These are phyloP conservation scores for Neurospora sp. DNA, from an alignment of 495 filamentous ascomycete genomes.

Conservation along the genomic window DNA sequence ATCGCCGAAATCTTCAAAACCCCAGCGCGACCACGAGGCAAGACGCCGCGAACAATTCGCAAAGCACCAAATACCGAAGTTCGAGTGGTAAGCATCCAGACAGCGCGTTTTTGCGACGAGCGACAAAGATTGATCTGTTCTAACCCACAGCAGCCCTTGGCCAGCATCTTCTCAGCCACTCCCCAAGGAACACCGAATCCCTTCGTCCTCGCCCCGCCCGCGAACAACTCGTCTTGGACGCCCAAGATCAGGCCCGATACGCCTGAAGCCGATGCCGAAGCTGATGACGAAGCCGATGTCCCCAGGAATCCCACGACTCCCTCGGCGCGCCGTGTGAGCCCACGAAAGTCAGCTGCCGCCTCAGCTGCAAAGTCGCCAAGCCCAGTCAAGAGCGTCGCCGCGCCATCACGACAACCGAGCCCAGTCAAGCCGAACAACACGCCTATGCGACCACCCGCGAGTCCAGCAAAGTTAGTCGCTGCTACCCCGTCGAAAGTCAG, in stretches of 20 bases:
- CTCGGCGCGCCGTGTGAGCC: not conserved
- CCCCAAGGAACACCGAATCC: slow-evolving; percentile 35
- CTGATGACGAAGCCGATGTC: not conserved
- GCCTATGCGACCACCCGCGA: slow-evolving; percentile 17
- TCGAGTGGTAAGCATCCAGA: slow-evolving; percentile 50
- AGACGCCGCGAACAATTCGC: slow-evolving; percentile 75
- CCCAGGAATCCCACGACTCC: not conserved
- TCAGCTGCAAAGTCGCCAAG: slow-evolving; percentile 21
- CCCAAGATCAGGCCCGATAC: slow-evolving; percentile 18
- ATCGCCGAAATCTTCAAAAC: slow-evolving; percentile 93
- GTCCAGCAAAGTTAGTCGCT: slow-evolving; percentile 12
- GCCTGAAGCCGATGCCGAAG: not conserved
- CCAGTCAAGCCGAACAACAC: not conserved
- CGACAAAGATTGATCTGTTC: not conserved
- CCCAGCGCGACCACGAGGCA: slow-evolving; percentile 85
- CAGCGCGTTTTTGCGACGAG: not conserved
- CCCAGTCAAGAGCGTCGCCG: slow-evolving; percentile 8
- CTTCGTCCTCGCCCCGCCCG: slow-evolving; percentile 25
- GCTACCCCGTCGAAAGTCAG: slow-evolving; percentile 7
- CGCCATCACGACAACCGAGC: not conserved
- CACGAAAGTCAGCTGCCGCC: not conserved
- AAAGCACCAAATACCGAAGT: slow-evolving; percentile 55
- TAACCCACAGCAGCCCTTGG: slow-evolving; percentile 56
- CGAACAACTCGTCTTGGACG: slow-evolving; percentile 21
- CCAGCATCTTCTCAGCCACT: slow-evolving; percentile 62